A percentile compares a stretch with the other conserved stretches of the same genome.
These are phyloP conservation scores for Coemansia sp. DNA, from an alignment of 192 early-diverging fungal species.

Conservation along the genomic window DNA sequence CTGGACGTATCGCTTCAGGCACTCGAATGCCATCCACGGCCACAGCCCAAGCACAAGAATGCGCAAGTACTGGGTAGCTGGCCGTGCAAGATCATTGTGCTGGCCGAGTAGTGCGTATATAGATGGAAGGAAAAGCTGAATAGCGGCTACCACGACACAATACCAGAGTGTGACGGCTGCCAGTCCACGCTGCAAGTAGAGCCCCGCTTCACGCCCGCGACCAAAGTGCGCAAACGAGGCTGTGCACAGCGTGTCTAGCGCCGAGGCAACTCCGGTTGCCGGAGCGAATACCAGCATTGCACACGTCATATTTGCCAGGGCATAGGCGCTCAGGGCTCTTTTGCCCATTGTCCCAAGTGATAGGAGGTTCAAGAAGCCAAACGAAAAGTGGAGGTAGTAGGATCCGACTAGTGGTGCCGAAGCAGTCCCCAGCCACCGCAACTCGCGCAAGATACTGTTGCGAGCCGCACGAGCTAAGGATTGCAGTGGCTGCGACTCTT, in stretches of 20 bases:
- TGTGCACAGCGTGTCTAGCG: slow-evolving; percentile 73
- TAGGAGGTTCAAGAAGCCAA: slow-evolving; percentile 64
- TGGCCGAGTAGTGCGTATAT: slow-evolving; percentile 73
- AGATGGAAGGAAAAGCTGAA: slow-evolving; percentile 68
- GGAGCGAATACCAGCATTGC: slow-evolving; percentile 70
- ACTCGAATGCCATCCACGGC: slow-evolving; percentile 82
- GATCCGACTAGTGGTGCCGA: slow-evolving; percentile 58
- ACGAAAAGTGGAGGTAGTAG: slow-evolving; percentile 65
- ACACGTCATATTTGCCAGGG: slow-evolving; percentile 70
- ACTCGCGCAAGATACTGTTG: slow-evolving; percentile 15
- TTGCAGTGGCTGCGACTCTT: slow-evolving; percentile 24
- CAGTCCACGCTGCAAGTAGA: slow-evolving; percentile 76
- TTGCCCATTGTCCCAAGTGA: slow-evolving; percentile 63
- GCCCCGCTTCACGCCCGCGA: slow-evolving; percentile 60
- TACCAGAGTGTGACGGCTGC: slow-evolving; percentile 66
- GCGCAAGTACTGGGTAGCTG: slow-evolving; percentile 67
- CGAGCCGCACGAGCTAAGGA: neutral
- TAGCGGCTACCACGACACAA: slow-evolving; percentile 65
- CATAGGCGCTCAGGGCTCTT: slow-evolving; percentile 62
- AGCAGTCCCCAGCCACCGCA: slow-evolving; percentile 29
- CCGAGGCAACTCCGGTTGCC: slow-evolving; percentile 67
- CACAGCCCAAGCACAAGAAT: slow-evolving; percentile 74
- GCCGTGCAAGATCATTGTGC: slow-evolving; percentile 65
- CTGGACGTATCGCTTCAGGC: slow-evolving; percentile 82
- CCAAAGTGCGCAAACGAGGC: slow-evolving; percentile 66